Percentiles rank a stretch among this genome's conserved stretches.
Evolutionary conservation across 1,284 basidiomycete genomes (phyloP).

Genomic region (Athelia psychrophila): DNA sequence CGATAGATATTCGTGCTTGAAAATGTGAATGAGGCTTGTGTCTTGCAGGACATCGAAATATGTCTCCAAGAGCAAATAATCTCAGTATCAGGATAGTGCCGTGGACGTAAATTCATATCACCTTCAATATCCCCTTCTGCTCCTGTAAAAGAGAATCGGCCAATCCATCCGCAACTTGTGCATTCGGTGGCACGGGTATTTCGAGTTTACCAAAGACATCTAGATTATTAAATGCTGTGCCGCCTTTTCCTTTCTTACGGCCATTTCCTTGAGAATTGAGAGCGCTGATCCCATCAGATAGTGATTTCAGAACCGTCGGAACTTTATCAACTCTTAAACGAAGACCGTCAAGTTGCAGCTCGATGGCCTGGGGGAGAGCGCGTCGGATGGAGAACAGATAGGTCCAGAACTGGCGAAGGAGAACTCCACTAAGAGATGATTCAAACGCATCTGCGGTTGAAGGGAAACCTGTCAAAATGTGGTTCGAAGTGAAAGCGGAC

Average conservation of each 20-base stretch:
- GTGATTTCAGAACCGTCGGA: neutral
- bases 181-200: conserved; percentile 20
- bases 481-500: neutral
- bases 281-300: neutral
- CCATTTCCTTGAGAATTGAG: neutral
- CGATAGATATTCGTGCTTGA: neutral
- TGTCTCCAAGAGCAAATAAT: neutral
- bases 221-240: conserved; percentile 15
- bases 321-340: neutral
- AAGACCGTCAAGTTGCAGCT: neutral
- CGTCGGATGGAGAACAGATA: neutral
- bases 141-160: conserved; percentile 14
- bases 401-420: neutral
- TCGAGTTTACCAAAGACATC: conserved; percentile 24
- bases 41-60: neutral
- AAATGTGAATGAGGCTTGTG: neutral
- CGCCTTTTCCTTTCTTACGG: neutral
- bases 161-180: conserved; percentile 17
- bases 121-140: conserved; percentile 27
- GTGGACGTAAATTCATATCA: conserved; percentile 8
- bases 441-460: conserved; percentile 4
- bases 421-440: conserved; percentile 1
- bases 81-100: neutral
- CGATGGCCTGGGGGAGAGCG: neutral
- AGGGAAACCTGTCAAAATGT: neutral